Evolutionary conservation across 768 basidiomycete genomes (phyloP), one percentile per base, ranked within the genome.

Genomic region (Sarcodon aspratus): DNA sequence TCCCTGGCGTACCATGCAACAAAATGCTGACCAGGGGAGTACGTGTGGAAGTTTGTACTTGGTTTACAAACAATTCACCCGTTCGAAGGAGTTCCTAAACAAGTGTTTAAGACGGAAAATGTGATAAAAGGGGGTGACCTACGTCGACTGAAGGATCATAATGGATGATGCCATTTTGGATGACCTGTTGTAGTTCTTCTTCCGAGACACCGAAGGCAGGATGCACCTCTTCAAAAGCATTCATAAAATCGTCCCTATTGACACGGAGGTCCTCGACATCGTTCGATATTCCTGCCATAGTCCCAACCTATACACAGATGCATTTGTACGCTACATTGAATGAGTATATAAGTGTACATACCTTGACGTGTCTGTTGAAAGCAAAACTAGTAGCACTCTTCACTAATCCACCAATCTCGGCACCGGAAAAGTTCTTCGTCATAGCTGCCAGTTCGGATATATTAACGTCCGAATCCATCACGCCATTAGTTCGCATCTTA

Each of bases 301-400:
- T 96, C 12, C 96, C 96, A 51, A 97, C 85, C 75, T 76, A 49
- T 32, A 1, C 7, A 13, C n/a, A 27, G 9, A 2, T 27, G n/a
- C 15, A 31, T 48, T n/a, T 32, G 31, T 33, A 13, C 40, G 27
- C 37, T 38, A 47, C 35, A 18, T n/a, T 9, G 49, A 17, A 21
- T 7, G 13, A 1, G n/a, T 18, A 18, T 7, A 18, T 10, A 33
- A 13, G 0, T 15, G 18, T 33, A 46, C 61, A 37, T 45, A 75
- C 85, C 69, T 97, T 97, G 58, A 98, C 92, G 62, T 99, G 96
- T 36, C 96, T 73, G 58, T 88, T 94, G 70, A 99, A 95, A 17
- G 96, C 95, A 59, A 95, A 99, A 79, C 86, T 91, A 1, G 95
- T 93, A 33, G 96, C 96, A 60, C 92, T 96, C 76, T 97, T 98